Evolutionary conservation across 2,329 filamentous ascomycete genomes (phyloP), one percentile per base, ranked within the genome.

Genomic region (Fusarium sp.): DNA sequence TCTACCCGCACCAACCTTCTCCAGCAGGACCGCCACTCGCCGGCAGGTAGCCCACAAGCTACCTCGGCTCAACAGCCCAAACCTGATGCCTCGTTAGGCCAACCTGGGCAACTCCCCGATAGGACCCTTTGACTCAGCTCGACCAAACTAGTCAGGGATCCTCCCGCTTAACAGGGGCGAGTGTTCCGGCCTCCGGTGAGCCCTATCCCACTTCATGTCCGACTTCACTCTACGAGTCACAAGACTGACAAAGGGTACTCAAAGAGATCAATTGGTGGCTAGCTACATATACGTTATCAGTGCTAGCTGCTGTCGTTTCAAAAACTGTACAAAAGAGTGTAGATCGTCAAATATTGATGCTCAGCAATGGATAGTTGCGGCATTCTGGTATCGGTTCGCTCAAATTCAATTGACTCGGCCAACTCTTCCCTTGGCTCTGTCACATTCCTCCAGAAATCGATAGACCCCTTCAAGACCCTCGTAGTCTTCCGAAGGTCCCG

Each of bases 381-480:
- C 72, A 67, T 65, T 76, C 65, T 69, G 62, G 73, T 72, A 74
- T 75, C 64, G 67, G 62, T 68, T 63, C 33, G 73, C 74, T 70
- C 54, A 61, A 70, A 71, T 69, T 76, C 73, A 75, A 27, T 65
- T 60, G 52, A 45, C 58, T 80, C 72, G 80, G 32, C 80, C 78
- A 45, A 84, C 70, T 57, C 79, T 80, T 22, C 82, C 82, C 66
- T 80, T 76, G 43, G 80, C 81, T 30, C 85, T 84, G 69, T 90
- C 88, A 74, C 89, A 91, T 75, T 90, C 89, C 75, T 89, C 88
- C 33, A 91, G 68, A 71, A 91, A 91, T 17, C 85, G 84, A 77
- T 90, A 89, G 38, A 91, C 87, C 6, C 88, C 89, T 68, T 90
- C 87, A 4, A 90, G 73, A 1, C 89, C 88, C 60, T 90, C 88